Base-by-base conservation (phyloP, 139 green algal species). In the Ettlia oleoabundans region DNA sequence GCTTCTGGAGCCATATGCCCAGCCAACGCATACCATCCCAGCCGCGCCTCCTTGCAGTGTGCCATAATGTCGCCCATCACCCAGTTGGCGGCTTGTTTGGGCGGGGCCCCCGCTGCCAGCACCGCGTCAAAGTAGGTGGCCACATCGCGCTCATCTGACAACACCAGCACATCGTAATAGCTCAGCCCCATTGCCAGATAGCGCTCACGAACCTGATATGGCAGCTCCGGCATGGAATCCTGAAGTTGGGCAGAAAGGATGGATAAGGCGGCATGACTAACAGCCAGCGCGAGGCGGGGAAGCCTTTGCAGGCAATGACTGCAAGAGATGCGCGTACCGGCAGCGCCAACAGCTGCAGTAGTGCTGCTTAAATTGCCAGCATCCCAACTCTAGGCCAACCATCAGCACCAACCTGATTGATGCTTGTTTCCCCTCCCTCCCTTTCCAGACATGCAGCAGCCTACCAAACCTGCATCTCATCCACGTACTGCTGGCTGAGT, bases 71-170 rank as follows among this genome's bases (percentile, higher is more conserved):
- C 96, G 6, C 95, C 95, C 86, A 96, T 93, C 33, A 99, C 91
- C 96, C 96, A 99, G 90, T 99, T 98, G 47, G 96, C 93, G 21
- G 93, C 94, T 30, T 86, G 85, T 88, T 98, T 98, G 32, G 93
- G 52, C 7, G 90, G 70, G n/a, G 93, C 91, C 1, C 93, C 93
- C 21, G 85, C 89, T 32, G 63, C 86, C 75, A 97, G 77, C 26
- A 91, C 88, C 7, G 84, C 89, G 63, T 98, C 94, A 86, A 96
- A 97, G 81, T 95, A 96, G 10, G 69, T 53, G 0, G 90, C 89
- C 19, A 92, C 90, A 10, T 84, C 87, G 32, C 88, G 63, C 63
- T 99, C 96, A 74, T 99, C 95, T 26, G 90, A 85, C 40, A 99
- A 86, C 24, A 96, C 84, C 55, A 96, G 84, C 47, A 92, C 90